Base-by-base conservation (phyloP, 169 alveolate species). In the Cryptosporidium parvum region DNA sequence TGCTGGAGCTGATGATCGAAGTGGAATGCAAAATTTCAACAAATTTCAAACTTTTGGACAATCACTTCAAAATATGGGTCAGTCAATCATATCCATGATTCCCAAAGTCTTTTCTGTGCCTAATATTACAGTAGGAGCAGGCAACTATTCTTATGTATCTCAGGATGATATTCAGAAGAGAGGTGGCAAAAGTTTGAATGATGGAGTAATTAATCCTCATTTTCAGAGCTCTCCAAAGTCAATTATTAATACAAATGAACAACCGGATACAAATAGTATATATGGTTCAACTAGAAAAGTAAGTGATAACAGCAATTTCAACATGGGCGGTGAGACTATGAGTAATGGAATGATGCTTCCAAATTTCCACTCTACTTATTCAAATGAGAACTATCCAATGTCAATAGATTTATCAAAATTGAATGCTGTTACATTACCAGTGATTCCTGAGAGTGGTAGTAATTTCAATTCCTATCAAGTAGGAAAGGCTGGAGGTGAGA, bases 331-430 rank as follows among this genome's bases (percentile, higher is more conserved):
- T 39, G 85, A 44, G 8, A n/a, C 44, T 8, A 23, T 65, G 29
- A 35, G 10, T 18, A 65, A 65, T 65, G 72, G 72, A 23, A 44
- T 65, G 59, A 29, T 14, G n/a, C 62, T 80, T 59, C 89, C 89
- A 39, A 80, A 80, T 42, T 62, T 80, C 35, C 89, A 80, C 29
- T 80, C 89, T 61, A 80, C 89, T 18, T 80, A 80, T 80, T 80
- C 89, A 12, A 80, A 80, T 42, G 89, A 80, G n/a, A 59, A 80
- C 35, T 80, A 80, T 62, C 89, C 89, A 37, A 80, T 80, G 89
- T 80, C 89, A 14, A 80, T 80, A 5, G 75, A 80, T 51, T 31
- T 80, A 29, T 37, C 75, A 0, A 80, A 33, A 80, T 21, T 56
- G 35, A 53, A 39, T 56, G 8, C 37, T 16, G 23, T 44, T 37